phyloP scores from a whole-genome alignment of 441 rosid species.

The Populus hybrid region DNA sequence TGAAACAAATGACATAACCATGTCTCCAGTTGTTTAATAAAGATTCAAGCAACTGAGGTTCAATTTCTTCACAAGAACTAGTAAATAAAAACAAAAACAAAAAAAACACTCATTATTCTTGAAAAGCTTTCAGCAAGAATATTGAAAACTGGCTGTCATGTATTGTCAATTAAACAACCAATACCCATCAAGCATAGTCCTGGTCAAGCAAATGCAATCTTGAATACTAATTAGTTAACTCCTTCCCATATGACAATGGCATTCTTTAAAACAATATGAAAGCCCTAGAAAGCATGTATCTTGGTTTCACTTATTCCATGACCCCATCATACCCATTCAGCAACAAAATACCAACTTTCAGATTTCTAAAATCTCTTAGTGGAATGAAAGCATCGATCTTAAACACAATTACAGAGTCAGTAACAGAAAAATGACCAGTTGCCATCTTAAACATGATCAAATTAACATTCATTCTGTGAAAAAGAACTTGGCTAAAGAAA shows the following conservation, averaged over 20 bases:
- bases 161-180: background rate
- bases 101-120: background rate
- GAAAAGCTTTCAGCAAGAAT: background rate
- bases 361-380: background rate
- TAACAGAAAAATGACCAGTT: background rate
- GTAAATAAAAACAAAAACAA: background rate
- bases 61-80: background rate
- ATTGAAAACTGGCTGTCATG: background rate
- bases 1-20: background rate
- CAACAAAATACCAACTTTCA: background rate
- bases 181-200: background rate
- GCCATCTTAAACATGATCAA: background rate
- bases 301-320: conserved; percentile 2
- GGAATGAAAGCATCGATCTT: background rate
- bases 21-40: background rate
- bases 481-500: background rate
- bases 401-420: background rate
- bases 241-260: background rate
- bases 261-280: background rate
- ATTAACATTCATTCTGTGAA: background rate
- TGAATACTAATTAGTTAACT: background rate
- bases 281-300: background rate
- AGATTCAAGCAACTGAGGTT: background rate
- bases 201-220: background rate
- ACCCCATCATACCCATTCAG: background rate